A percentile compares a stretch with the other conserved stretches of the same genome.
phyloP scores from a whole-genome alignment of 495 filamentous ascomycete genomes.

The Bathelium albidoporum region DNA sequence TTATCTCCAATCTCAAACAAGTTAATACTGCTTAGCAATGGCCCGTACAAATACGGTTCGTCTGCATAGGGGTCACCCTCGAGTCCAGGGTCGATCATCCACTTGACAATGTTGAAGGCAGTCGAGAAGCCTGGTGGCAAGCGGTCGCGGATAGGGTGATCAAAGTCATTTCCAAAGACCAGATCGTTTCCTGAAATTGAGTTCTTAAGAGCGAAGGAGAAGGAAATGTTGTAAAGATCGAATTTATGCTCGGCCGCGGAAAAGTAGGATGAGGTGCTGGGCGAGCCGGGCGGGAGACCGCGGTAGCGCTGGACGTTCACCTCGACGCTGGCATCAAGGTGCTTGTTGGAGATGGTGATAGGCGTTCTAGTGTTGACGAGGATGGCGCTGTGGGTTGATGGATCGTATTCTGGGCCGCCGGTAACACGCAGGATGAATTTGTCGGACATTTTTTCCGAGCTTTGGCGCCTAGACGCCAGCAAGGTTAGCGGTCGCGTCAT shows the following conservation, averaged over 20 bases:
- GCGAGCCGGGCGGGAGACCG: slow-evolving; percentile 6
- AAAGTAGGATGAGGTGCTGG: slow-evolving; percentile 61
- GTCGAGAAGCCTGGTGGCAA: slow-evolving; percentile 76
- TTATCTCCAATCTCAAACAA: slow-evolving; percentile 52
- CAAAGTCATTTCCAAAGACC: slow-evolving; percentile 89
- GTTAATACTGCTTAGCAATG: slow-evolving; percentile 63
- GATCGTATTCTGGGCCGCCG: slow-evolving; percentile 63
- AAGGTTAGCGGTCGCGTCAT: background rate
- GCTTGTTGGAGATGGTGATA: slow-evolving; percentile 46
- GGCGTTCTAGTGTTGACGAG: slow-evolving; percentile 58
- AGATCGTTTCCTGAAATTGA: slow-evolving; percentile 60
- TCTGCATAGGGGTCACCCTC: slow-evolving; percentile 85
- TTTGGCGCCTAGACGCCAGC: background rate
- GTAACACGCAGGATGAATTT: slow-evolving; percentile 62
- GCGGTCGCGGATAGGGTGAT: slow-evolving; percentile 72
- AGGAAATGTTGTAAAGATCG: slow-evolving; percentile 74
- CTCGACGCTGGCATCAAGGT: slow-evolving; percentile 49
- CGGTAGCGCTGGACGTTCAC: slow-evolving; percentile 60
- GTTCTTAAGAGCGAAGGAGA: slow-evolving; percentile 59
- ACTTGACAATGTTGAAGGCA: slow-evolving; percentile 72
- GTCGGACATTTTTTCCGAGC: slow-evolving; percentile 27
- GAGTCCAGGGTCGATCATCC: slow-evolving; percentile 76
- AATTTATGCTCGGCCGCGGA: slow-evolving; percentile 50
- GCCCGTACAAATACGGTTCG: slow-evolving; percentile 71
- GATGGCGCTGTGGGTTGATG: slow-evolving; percentile 52